Evolutionary conservation across 352 stramenopile species (phyloP), one percentile per base, ranked within the genome.

Genomic region (Blastocystis sp.): DNA sequence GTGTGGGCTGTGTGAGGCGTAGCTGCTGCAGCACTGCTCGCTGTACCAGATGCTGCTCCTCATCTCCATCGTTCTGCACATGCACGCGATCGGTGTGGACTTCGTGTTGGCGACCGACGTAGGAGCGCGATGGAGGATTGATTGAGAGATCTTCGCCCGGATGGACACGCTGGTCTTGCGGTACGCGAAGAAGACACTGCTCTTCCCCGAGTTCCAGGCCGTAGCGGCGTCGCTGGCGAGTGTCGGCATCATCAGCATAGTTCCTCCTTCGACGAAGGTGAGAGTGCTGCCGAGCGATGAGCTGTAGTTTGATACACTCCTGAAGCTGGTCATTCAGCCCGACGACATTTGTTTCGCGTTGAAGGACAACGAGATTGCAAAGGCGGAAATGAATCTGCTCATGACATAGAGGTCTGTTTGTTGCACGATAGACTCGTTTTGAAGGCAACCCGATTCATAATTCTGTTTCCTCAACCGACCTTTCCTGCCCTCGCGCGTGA

Each of bases 11-110:
- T 6, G 1, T 61, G 55, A 65, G 37, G 31, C 1, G 0, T 89
- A 89, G 79, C 50, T 89, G 62, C 26, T 89, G 41, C 79, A 89
- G 60, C 63, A 65, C 35, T 89, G 79, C 50, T 89, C 79, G 19
- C 62, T 62, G 50, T 79, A 89, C 39, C 63, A 80, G 41, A 41
- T 80, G 12, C 41, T 89, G 50, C 55, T 89, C 0, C 65, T 89
- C 3, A 55, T 79, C 65, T 26, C 79, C 6, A 79, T 89, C 16
- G 79, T 89, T 29, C 55, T 80, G 31, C 79, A 89, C 50, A 89
- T 89, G 79, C 59, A 61, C 50, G 63, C 67, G 1, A 65, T 77
- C 39, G 79, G 79, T 26, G 79, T 76, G 33, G 79, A 89, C 39
- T 89, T 80, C 66, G 79, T 85, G 29, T 29, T 85, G 29, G 16